A percentile compares a stretch with the other conserved stretches of the same genome.
Conservation (phyloP, 2,329 filamentous ascomycete species). For the Gnomoniopsis smithogilvyi region DNA sequence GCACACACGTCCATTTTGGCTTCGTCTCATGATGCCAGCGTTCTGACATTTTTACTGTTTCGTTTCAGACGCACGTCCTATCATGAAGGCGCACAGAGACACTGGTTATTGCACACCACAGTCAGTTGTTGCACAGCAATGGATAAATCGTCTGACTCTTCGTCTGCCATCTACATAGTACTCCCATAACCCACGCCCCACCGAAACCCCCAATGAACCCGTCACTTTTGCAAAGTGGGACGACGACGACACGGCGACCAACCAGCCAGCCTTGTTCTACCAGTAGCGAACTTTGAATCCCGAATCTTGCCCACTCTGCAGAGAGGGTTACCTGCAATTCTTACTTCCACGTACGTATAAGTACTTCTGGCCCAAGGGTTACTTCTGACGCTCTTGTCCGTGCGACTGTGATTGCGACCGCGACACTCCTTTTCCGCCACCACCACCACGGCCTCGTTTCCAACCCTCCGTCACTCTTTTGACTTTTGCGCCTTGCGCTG, state of each 20-base stretch:
- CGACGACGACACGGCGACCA: conserved; percentile 5
- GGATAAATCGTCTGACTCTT: too few species aligned
- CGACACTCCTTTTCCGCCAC: background rate
- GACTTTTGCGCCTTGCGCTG: background rate
- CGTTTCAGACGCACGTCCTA: background rate
- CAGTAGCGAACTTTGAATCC: background rate
- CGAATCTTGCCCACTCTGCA: too few species aligned
- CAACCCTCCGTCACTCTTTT: conserved; percentile 3
- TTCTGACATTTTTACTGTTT: background rate
- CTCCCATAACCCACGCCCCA: too few species aligned
- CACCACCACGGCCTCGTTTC: background rate
- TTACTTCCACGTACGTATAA: too few species aligned
- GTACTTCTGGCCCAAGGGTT: background rate
- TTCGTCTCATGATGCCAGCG: background rate
- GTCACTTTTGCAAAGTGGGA: background rate
- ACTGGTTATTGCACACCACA: too few species aligned
- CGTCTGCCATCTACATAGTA: too few species aligned
- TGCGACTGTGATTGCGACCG: background rate
- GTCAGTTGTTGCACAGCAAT: too few species aligned
- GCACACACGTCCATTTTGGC: background rate
- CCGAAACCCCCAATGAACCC: background rate
- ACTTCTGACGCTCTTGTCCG: background rate
- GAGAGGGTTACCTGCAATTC: background rate
- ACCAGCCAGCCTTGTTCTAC: conserved; percentile 2
- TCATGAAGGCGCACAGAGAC: too few species aligned